Evolutionary conservation across 345 rosid genomes (phyloP).

Genomic region (Lepidium didymum): DNA sequence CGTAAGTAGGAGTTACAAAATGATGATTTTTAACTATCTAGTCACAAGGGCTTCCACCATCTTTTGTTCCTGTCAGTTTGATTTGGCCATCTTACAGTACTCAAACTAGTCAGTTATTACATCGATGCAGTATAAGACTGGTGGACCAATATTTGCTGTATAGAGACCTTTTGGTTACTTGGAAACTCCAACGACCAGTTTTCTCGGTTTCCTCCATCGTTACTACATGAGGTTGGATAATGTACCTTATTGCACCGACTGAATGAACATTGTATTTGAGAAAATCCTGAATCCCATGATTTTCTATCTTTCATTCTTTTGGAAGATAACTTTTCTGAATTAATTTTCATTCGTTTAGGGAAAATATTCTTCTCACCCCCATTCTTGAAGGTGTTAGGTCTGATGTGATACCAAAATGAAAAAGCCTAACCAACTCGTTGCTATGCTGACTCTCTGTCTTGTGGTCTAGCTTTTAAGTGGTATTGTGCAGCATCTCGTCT

Average conservation of each 20-base stretch:
- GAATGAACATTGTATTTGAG: conserved; percentile 44
- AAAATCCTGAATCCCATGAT: conserved; percentile 38
- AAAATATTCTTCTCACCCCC: conserved; percentile 10
- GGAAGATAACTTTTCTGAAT: conserved; percentile 20
- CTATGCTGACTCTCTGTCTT: conserved; percentile 26
- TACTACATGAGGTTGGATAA: conserved; percentile 25
- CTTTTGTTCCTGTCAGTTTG: conserved; percentile 14
- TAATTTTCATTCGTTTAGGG: conserved; percentile 50
- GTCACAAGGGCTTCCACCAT: conserved; percentile 7
- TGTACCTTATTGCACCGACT: conserved; percentile 74
- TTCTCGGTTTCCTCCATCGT: conserved; percentile 20
- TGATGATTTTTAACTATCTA: background rate
- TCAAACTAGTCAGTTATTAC: background rate
- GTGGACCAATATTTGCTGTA: conserved; percentile 92
- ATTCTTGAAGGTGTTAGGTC: conserved; percentile 18
- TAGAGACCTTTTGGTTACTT: conserved; percentile 33
- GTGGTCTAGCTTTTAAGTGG: conserved; percentile 23
- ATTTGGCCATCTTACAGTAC: conserved; percentile 1
- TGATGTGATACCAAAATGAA: conserved; percentile 17
- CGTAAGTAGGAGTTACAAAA: background rate
- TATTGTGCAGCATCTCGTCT: conserved; percentile 21
- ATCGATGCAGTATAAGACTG: conserved; percentile 49
- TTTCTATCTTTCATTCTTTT: conserved; percentile 16
- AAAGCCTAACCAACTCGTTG: conserved; percentile 22
- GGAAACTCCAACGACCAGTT: conserved; percentile 38